These are phyloP conservation scores for Penicillium sp. DNA, from an alignment of 2,329 filamentous ascomycete species.

Conservation along the genomic window DNA sequence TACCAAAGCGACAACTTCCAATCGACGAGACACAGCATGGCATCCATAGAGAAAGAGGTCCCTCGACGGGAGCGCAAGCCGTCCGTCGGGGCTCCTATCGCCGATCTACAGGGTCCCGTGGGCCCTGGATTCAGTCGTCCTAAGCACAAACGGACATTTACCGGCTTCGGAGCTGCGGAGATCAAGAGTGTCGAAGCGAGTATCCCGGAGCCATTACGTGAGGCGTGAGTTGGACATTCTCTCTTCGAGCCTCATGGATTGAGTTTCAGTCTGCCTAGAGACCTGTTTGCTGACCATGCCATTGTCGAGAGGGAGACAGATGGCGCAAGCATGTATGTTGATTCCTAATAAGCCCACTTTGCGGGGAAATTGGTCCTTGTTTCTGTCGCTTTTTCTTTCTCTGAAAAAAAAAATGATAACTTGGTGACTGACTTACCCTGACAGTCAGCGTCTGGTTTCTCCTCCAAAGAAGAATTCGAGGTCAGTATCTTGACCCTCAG, in stretches of 20 bases:
- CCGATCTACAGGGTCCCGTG: conserved; percentile 78
- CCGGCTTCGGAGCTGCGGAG: conserved; percentile 81
- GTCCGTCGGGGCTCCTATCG: conserved; percentile 74
- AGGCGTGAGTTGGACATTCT: conserved; percentile 58
- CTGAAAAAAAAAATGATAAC: neutral
- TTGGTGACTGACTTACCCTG: neutral
- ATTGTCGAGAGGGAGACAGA: conserved; percentile 26
- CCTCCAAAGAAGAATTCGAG: conserved; percentile 72
- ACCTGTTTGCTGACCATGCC: conserved; percentile 12
- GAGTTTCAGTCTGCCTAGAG: neutral
- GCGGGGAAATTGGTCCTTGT: no score
- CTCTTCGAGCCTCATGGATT: neutral
- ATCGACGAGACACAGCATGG: conserved; percentile 14
- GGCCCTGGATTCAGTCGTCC: conserved; percentile 82
- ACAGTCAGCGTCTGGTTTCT: conserved; percentile 63
- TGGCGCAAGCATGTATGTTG: conserved; percentile 56
- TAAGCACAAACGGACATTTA: conserved; percentile 96
- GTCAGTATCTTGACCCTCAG: conserved; percentile 22
- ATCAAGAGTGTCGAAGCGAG: conserved; percentile 90
- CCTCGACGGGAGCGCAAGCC: conserved; percentile 65
- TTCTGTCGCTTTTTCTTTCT: no score
- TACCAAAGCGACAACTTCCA: neutral
- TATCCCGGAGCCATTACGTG: conserved; percentile 83
- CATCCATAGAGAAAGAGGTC: conserved; percentile 8
- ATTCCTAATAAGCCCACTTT: no score